Conservation (phyloP, 306 rosid species). For the Leucaena leucocephala region DNA sequence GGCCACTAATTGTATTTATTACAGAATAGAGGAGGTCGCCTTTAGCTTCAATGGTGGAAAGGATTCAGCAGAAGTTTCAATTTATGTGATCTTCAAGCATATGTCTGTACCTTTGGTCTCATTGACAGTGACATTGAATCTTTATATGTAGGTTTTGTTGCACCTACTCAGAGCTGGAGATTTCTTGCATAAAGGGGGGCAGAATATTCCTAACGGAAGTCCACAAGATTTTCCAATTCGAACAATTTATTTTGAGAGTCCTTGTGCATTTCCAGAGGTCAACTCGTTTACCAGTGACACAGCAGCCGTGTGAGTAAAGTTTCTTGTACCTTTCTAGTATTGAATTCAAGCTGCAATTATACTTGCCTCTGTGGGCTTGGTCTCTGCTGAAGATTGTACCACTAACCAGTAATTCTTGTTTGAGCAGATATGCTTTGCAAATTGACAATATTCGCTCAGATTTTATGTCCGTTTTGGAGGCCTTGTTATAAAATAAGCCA, state of each 20-base stretch:
- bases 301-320: conserved; percentile 67
- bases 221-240: conserved; percentile 69
- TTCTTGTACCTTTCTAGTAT: conserved; percentile 21
- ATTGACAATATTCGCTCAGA: conserved; percentile 78
- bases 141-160: conserved; percentile 76
- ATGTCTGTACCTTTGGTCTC: conserved; percentile 18
- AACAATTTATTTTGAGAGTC: conserved; percentile 88
- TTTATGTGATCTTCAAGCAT: conserved; percentile 29
- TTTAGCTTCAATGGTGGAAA: conserved; percentile 98
- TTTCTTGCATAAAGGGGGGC: conserved; percentile 72
- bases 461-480: conserved; percentile 95
- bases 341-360: conserved; percentile 1
- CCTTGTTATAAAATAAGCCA: conserved; percentile 72
- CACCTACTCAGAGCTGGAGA: conserved; percentile 94
- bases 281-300: conserved; percentile 81
- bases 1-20: conserved; percentile 33
- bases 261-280: conserved; percentile 80
- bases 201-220: conserved; percentile 59
- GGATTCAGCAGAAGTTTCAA: conserved; percentile 83
- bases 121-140: conserved; percentile 15
- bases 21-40: conserved; percentile 88
- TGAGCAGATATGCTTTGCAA: conserved; percentile 84
- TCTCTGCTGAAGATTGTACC: background rate
- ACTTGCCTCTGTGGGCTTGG: background rate
- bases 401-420: conserved; percentile 33